These are phyloP conservation scores for Penicillium sp. DNA, from an alignment of 2,329 filamentous ascomycete genomes.

Conservation along the genomic window DNA sequence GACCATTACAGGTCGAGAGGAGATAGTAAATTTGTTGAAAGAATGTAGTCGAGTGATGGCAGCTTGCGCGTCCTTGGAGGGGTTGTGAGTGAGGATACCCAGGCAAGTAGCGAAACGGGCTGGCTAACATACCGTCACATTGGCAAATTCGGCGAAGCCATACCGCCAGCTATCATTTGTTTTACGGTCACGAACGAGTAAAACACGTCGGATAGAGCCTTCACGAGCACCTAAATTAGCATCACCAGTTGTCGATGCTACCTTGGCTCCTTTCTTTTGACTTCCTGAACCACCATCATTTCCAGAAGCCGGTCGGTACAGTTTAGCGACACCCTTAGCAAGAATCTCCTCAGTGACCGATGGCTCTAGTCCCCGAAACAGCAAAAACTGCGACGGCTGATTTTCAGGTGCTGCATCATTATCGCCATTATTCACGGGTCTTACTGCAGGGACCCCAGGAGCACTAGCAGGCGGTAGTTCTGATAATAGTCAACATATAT, in stretches of 20 bases:
- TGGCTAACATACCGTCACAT: conserved; percentile 53
- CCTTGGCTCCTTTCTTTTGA: conserved; percentile 50
- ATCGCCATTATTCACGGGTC: conserved; percentile 53
- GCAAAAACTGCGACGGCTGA: conserved; percentile 71
- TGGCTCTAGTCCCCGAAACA: conserved; percentile 69
- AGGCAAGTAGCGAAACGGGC: not conserved
- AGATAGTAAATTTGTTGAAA: conserved; percentile 74
- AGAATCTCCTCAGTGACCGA: conserved; percentile 72
- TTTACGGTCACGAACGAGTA: conserved; percentile 71
- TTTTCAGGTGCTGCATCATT: conserved; percentile 55
- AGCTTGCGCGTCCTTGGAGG: conserved; percentile 63
- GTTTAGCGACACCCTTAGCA: conserved; percentile 69
- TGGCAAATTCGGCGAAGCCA: conserved; percentile 81
- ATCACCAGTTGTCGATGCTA: conserved; percentile 57
- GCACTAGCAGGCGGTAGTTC: conserved; percentile 32
- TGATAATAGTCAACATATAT: conserved; percentile 16
- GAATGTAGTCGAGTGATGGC: conserved; percentile 71
- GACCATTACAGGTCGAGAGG: conserved; percentile 67
- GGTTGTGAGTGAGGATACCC: conserved; percentile 1
- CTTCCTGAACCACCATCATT: conserved; percentile 35
- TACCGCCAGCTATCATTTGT: conserved; percentile 75
- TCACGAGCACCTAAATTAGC: conserved; percentile 68
- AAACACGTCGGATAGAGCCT: conserved; percentile 72
- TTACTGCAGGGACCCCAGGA: conserved; percentile 41
- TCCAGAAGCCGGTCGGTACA: conserved; percentile 60